A percentile compares a stretch with the other conserved stretches of the same genome.
Conservation (phyloP, 257 asterid genomes). For the Solanum clarkiae region DNA sequence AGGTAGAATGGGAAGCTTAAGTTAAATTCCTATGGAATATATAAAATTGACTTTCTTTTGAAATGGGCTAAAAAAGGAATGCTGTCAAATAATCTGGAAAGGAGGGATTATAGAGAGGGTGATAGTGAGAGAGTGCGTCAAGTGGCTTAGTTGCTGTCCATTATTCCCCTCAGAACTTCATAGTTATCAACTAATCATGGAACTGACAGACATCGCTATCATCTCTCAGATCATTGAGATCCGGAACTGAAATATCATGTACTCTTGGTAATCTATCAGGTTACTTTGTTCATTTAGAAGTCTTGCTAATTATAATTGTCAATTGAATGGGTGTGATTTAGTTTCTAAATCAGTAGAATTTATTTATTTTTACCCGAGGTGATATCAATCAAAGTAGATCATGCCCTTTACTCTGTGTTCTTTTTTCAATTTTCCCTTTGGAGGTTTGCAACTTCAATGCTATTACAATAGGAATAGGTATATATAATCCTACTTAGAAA, state of each 20-base stretch:
- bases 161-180: not conserved
- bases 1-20: not conserved
- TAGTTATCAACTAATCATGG: not conserved
- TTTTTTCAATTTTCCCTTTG: not conserved
- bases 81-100: not conserved
- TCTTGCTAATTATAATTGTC: not conserved
- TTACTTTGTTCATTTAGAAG: not conserved
- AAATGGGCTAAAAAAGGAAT: not conserved
- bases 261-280: not conserved
- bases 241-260: not conserved
- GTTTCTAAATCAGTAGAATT: not conserved
- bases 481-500: too few relatives aligned
- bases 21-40: not conserved
- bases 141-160: not conserved
- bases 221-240: not conserved
- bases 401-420: not conserved
- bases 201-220: not conserved
- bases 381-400: not conserved
- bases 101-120: not conserved
- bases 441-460: not conserved
- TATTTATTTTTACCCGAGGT: not conserved
- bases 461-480: too few relatives aligned
- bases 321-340: not conserved
- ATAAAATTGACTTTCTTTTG: not conserved
- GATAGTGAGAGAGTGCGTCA: not conserved